A percentile compares a stretch with the other conserved stretches of the same genome.
Conservation (phyloP, 352 stramenopile species). For the Aphanomyces stellatus region DNA sequence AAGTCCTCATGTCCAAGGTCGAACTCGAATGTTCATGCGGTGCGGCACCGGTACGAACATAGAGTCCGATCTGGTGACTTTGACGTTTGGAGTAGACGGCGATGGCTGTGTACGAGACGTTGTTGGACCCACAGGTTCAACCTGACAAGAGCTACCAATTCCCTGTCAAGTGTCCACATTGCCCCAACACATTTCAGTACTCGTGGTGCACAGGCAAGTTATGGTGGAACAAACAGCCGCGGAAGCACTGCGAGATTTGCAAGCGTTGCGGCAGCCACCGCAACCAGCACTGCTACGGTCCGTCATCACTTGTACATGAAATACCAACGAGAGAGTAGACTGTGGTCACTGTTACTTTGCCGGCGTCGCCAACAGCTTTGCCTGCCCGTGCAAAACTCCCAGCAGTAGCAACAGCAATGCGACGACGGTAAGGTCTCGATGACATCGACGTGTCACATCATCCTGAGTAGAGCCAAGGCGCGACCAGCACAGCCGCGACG, state of each 20-base stretch:
- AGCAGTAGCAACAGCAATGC: too few relatives aligned
- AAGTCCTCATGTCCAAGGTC: constrained; percentile 62
- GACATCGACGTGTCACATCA: too few relatives aligned
- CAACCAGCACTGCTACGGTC: constrained; percentile 64
- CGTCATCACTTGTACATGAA: neutral
- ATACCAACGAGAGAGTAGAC: constrained; percentile 4
- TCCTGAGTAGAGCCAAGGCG: neutral
- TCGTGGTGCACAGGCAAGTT: constrained; percentile 75
- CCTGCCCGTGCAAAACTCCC: constrained; percentile 54
- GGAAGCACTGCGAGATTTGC: constrained; percentile 72
- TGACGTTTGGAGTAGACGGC: neutral
- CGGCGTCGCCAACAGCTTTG: constrained; percentile 74
- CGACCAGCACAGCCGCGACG: neutral
- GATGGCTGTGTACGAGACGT: constrained; percentile 1
- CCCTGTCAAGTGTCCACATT: neutral
- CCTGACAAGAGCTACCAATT: neutral
- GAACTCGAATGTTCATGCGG: constrained; percentile 56
- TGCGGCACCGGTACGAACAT: neutral
- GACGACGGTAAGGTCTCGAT: too few relatives aligned
- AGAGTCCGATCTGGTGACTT: neutral
- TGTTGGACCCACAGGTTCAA: neutral
- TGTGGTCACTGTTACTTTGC: constrained; percentile 83
- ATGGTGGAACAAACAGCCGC: constrained; percentile 68
- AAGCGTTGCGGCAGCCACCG: constrained; percentile 67
- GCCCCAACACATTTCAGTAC: constrained; percentile 25